A percentile compares a stretch with the other conserved stretches of the same genome.
phyloP scores from a whole-genome alignment of 352 stramenopile genomes.

The Labyrinthula sp. region DNA sequence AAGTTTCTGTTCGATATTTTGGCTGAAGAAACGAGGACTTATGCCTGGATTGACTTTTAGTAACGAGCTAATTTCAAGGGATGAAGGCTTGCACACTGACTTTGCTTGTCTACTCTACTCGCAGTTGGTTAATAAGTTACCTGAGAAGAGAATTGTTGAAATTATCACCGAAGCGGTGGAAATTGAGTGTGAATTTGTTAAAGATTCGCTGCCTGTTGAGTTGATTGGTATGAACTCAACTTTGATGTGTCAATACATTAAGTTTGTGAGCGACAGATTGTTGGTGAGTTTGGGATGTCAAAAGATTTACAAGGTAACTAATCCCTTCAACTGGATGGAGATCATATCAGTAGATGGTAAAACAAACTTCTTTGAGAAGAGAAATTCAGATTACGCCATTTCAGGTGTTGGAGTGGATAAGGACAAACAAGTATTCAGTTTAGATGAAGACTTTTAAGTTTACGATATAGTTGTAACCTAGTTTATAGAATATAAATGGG shows the following conservation, averaged over 20 bases:
- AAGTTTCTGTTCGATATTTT: constrained; percentile 96
- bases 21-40: constrained; percentile 94
- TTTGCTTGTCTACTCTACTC: constrained; percentile 95
- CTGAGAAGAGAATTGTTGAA: constrained; percentile 60
- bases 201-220: constrained; percentile 83
- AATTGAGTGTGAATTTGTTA: constrained; percentile 94
- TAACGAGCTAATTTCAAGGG: constrained; percentile 93
- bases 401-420: constrained; percentile 68
- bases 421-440: constrained; percentile 64
- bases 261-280: constrained; percentile 89
- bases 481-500: no score
- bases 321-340: constrained; percentile 99
- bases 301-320: constrained; percentile 74
- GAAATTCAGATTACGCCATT: constrained; percentile 95
- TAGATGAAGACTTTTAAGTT: constrained; percentile 80
- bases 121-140: constrained; percentile 89
- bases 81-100: constrained; percentile 94
- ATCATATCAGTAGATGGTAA: constrained; percentile 95
- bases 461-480: no score
- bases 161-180: constrained; percentile 82
- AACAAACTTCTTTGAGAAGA: constrained; percentile 94
- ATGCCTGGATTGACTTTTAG: constrained; percentile 95
- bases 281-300: constrained; percentile 63
- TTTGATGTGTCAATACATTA: constrained; percentile 96
- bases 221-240: constrained; percentile 95